phyloP scores from a whole-genome alignment of 1,284 basidiomycete genomes.

The Apiotrichum veenhuisii region DNA sequence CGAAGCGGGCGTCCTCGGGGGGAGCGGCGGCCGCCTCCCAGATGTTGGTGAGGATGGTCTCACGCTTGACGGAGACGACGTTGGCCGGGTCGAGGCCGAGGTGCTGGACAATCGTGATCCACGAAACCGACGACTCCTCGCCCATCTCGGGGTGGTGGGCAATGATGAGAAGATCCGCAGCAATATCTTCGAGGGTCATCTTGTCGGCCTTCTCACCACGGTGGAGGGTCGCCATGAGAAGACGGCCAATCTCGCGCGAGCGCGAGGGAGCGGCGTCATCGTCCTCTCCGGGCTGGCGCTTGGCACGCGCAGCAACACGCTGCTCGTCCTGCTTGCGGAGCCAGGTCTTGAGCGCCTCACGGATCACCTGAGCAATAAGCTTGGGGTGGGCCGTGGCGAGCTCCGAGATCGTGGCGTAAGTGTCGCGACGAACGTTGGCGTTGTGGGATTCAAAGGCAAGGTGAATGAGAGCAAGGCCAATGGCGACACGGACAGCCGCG shows the following conservation, averaged over 20 bases:
- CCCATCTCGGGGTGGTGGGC: conserved; percentile 71
- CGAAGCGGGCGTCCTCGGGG: conserved; percentile 24
- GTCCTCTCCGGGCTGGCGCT: conserved; percentile 25
- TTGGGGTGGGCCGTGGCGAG: conserved; percentile 48
- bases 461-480: conserved; percentile 66
- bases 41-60: conserved; percentile 37
- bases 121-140: conserved; percentile 61
- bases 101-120: conserved; percentile 77
- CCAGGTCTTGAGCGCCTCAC: conserved; percentile 56
- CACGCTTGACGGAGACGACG: conserved; percentile 32
- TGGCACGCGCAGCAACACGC: conserved; percentile 21
- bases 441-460: conserved; percentile 61
- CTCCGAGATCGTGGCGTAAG: conserved; percentile 53
- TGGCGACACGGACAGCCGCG: conserved; percentile 57
- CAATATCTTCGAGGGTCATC: conserved; percentile 30
- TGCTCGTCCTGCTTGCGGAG: conserved; percentile 31
- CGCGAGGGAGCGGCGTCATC: conserved; percentile 29
- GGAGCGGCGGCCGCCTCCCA: conserved; percentile 28
- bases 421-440: conserved; percentile 56
- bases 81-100: conserved; percentile 65
- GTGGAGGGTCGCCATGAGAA: conserved; percentile 24
- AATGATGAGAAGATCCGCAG: conserved; percentile 60
- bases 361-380: conserved; percentile 56
- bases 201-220: conserved; percentile 21
- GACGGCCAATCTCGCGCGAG: conserved; percentile 38